Evolutionary conservation across 495 filamentous ascomycete species (phyloP).

Genomic region (Tuber microsphaerosporum): DNA sequence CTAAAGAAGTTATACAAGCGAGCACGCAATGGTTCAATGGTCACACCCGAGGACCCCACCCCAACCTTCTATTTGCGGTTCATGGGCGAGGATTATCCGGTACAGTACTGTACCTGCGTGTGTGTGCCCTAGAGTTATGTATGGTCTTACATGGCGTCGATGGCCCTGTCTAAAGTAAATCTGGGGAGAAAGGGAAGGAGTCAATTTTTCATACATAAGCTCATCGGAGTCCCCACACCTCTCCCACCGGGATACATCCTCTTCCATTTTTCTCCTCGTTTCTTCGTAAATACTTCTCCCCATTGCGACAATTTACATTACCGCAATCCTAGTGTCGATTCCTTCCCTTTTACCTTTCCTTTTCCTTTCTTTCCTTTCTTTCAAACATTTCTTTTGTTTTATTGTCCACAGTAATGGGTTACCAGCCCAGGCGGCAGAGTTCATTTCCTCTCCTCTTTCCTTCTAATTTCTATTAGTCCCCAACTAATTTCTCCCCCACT

Average conservation of each 20-base stretch:
- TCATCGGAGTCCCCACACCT: neutral
- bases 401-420: neutral
- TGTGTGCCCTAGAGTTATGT: too few species aligned
- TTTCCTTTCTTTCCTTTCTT: neutral
- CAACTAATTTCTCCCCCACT: neutral
- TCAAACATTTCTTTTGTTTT: neutral
- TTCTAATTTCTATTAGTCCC: neutral
- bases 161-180: neutral
- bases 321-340: neutral
- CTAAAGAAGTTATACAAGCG: neutral
- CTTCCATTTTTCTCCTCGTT: neutral
- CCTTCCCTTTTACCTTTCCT: neutral
- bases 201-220: neutral
- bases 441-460: neutral
- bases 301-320: neutral
- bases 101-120: neutral
- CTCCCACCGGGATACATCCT: neutral
- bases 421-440: neutral
- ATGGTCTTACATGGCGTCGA: neutral
- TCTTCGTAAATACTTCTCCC: neutral
- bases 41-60: neutral
- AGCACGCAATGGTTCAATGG: neutral
- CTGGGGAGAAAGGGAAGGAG: neutral
- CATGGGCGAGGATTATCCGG: neutral
- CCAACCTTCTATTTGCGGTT: neutral